Conservation (phyloP, 164 flowering plant genomes). For the Aristolochia contorta region DNA sequence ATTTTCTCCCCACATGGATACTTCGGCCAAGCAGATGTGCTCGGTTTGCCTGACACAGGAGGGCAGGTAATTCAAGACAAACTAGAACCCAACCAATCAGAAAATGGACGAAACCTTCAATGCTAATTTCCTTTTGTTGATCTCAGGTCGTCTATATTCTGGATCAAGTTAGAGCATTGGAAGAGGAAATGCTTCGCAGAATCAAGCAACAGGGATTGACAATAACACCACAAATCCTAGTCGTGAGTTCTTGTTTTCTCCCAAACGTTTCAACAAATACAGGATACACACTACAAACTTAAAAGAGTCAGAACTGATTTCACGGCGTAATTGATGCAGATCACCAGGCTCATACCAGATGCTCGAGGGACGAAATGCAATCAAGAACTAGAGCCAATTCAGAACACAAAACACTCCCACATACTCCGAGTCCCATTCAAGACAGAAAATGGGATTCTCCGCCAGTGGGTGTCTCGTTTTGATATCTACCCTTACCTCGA, state of each 20-base stretch:
- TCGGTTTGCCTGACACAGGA: slow-evolving; percentile 97
- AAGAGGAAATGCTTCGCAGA: slow-evolving; percentile 70
- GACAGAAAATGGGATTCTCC: slow-evolving; percentile 55
- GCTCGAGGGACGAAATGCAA: slow-evolving; percentile 84
- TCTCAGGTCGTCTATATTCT: slow-evolving; percentile 92
- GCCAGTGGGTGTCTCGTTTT: slow-evolving; percentile 88
- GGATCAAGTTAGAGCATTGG: slow-evolving; percentile 92
- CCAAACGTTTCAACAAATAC: neutral
- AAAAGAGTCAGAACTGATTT: neutral
- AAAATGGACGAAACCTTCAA: neutral
- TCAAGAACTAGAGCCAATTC: slow-evolving; percentile 64
- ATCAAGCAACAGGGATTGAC: slow-evolving; percentile 74
- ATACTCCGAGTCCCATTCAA: slow-evolving; percentile 84
- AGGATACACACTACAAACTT: neutral
- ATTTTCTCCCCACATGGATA: slow-evolving; percentile 90
- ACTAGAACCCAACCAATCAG: neutral
- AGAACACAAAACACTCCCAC: slow-evolving; percentile 57
- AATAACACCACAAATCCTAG: slow-evolving; percentile 79
- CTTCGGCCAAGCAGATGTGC: slow-evolving; percentile 89
- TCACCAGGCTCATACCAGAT: slow-evolving; percentile 88
- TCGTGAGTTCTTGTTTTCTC: slow-evolving; percentile 39
- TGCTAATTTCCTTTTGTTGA: neutral
- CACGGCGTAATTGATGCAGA: slow-evolving; percentile 23
- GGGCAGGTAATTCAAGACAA: slow-evolving; percentile 57
- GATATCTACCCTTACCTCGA: slow-evolving; percentile 94